phyloP scores from a whole-genome alignment of 139 green algal genomes.

The Micractinium sp. region DNA sequence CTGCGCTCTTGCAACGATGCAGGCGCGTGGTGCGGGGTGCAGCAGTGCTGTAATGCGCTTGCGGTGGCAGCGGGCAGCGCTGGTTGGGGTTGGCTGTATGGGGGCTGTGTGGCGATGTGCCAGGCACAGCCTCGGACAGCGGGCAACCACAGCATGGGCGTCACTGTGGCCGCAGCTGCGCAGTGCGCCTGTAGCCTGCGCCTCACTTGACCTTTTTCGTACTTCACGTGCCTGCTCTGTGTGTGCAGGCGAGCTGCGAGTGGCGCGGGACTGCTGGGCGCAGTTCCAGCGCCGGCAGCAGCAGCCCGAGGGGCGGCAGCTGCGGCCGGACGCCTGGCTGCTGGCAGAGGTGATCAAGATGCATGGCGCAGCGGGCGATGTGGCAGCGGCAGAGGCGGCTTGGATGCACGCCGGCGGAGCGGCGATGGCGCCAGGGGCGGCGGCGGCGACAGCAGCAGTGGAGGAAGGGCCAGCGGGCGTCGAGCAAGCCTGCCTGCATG shows the following conservation, averaged over 20 bases:
- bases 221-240: background rate
- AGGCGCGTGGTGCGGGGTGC: background rate
- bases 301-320: background rate
- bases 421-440: background rate
- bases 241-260: background rate
- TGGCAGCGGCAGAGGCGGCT: background rate
- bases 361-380: background rate
- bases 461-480: background rate
- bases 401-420: background rate
- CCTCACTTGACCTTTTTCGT: background rate
- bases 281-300: constrained; percentile 6
- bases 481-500: constrained; percentile 4
- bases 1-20: background rate
- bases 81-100: background rate
- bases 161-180: background rate
- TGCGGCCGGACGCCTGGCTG: background rate
- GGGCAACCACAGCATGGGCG: background rate
- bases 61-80: too few species aligned
- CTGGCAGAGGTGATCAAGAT: background rate
- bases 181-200: background rate
- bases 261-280: background rate
- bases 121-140: too few species aligned
- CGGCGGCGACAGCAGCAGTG: background rate
- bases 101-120: too few species aligned
- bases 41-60: background rate